These are phyloP conservation scores for Dryas alaskensis DNA, from an alignment of 306 rosid genomes.

Conservation along the genomic window DNA sequence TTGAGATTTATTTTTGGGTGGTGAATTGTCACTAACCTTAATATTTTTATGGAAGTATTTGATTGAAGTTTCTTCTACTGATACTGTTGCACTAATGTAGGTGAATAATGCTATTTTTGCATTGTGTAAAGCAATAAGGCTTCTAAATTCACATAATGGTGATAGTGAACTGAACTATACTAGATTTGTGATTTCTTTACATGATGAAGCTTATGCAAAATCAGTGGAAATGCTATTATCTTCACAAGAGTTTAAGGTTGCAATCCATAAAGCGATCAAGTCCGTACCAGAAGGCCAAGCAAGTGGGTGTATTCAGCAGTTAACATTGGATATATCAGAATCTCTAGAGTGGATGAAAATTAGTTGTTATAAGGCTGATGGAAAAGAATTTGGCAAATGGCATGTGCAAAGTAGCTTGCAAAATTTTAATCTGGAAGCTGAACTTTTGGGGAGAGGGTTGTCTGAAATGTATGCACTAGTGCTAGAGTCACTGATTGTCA, in stretches of 20 bases:
- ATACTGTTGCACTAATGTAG: constrained; percentile 50
- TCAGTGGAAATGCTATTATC: constrained; percentile 64
- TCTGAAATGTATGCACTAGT: constrained; percentile 69
- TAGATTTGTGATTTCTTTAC: constrained; percentile 45
- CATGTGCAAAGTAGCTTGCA: constrained; percentile 5
- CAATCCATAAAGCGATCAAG: constrained; percentile 52
- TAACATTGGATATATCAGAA: constrained; percentile 61
- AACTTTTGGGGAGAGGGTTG: constrained; percentile 74
- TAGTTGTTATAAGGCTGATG: constrained; percentile 32
- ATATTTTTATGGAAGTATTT: too few species aligned
- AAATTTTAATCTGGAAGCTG: constrained; percentile 43
- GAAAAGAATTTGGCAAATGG: constrained; percentile 27
- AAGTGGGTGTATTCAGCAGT: constrained; percentile 53
- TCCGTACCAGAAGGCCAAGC: constrained; percentile 90
- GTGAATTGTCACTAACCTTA: neutral
- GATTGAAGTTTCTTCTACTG: too few species aligned
- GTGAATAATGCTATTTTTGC: constrained; percentile 63
- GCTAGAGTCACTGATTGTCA: constrained; percentile 63
- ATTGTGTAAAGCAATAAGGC: constrained; percentile 76
- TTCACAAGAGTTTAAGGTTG: constrained; percentile 52
- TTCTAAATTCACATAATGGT: constrained; percentile 30
- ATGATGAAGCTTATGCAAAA: constrained; percentile 46
- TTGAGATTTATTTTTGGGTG: neutral
- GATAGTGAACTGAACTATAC: constrained; percentile 37
- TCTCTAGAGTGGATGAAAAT: constrained; percentile 63